Conservation (phyloP, 2,329 filamentous ascomycete genomes). For the Aspergillus intermedius region DNA sequence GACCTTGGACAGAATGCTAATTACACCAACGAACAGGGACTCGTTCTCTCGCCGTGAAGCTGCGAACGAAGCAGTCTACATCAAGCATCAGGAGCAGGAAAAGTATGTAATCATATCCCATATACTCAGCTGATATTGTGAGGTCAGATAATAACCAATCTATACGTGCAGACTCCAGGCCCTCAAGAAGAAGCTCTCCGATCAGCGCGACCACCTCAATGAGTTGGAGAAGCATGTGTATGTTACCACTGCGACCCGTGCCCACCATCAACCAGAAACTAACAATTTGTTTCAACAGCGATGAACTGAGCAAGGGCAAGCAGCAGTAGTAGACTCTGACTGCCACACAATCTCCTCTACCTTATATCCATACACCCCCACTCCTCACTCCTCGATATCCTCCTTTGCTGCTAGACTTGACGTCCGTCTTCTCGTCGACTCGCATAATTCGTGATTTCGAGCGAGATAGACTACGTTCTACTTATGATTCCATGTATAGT, state of each 20-base stretch:
- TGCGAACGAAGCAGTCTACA: conserved; percentile 76
- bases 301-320: conserved; percentile 69
- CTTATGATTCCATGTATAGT: neutral
- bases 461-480: neutral
- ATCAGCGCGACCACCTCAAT: conserved; percentile 77
- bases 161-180: conserved; percentile 52
- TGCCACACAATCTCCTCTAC: neutral
- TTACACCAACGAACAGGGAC: conserved; percentile 53
- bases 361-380: neutral
- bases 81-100: conserved; percentile 80
- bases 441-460: too few relatives aligned
- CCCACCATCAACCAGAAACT: neutral
- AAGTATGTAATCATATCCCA: conserved; percentile 51
- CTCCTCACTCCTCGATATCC: too few relatives aligned
- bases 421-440: too few relatives aligned
- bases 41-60: conserved; percentile 88
- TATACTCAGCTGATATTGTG: neutral
- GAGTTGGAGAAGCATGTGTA: conserved; percentile 84
- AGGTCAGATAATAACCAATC: neutral
- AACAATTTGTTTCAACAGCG: conserved; percentile 42
- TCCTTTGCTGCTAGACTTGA: neutral
- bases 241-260: conserved; percentile 22
- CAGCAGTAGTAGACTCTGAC: conserved; percentile 49
- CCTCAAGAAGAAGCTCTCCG: conserved; percentile 61
- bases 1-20: conserved; percentile 8